Conservation (phyloP, 1,139 yeast genomes). For the Debaryomyces psychrophilus region DNA sequence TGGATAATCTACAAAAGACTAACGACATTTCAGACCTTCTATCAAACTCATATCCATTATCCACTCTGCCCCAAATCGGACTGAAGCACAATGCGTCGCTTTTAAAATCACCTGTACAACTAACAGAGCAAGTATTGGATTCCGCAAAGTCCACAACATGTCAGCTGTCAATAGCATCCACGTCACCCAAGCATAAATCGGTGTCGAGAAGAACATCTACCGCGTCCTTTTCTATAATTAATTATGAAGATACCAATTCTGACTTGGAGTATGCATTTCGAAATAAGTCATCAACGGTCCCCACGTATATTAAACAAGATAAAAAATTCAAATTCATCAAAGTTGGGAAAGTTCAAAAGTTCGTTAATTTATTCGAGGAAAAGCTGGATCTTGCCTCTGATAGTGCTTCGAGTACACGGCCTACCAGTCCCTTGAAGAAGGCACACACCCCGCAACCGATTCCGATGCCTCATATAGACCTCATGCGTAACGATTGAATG, state of each 20-base stretch:
- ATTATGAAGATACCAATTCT: conserved; percentile 22
- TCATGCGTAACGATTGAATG: conserved; percentile 12
- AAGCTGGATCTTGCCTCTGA: conserved; percentile 25
- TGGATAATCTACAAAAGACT: conserved; percentile 19
- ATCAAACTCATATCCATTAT: background rate
- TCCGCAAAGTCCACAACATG: conserved; percentile 11
- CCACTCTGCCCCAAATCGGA: background rate
- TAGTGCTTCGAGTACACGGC: conserved; percentile 10
- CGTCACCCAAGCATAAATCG: conserved; percentile 22
- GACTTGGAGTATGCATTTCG: conserved; percentile 39
- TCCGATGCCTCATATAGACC: conserved; percentile 5
- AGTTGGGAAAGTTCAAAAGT: conserved; percentile 53
- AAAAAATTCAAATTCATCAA: conserved; percentile 51
- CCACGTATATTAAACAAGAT: conserved; percentile 45
- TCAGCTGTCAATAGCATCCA: conserved; percentile 18
- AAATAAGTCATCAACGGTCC: conserved; percentile 34
- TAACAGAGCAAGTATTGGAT: background rate
- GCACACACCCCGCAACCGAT: background rate
- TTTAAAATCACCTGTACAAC: background rate
- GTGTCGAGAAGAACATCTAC: conserved; percentile 25
- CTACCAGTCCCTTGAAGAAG: conserved; percentile 12
- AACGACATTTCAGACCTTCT: conserved; percentile 18
- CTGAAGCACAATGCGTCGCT: background rate
- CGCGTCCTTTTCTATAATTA: conserved; percentile 27
- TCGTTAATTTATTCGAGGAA: conserved; percentile 50